Percentiles rank a stretch among this genome's conserved stretches.
phyloP scores from a whole-genome alignment of 1,284 basidiomycete genomes.

The Grifola frondosa region DNA sequence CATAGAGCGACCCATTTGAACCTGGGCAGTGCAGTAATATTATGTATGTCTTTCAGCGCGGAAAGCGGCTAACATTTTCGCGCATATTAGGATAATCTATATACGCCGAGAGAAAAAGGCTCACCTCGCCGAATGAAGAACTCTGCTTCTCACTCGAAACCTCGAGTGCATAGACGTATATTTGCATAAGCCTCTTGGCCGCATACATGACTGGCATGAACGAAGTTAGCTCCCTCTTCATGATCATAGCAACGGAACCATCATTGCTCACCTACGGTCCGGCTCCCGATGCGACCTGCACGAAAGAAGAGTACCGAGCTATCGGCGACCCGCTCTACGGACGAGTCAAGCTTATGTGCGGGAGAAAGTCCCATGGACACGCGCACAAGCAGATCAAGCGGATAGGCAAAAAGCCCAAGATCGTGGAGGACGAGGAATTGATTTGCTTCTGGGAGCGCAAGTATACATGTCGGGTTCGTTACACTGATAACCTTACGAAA shows the following conservation, averaged over 20 bases:
- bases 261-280: slow-evolving; percentile 47
- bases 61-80: slow-evolving; percentile 56
- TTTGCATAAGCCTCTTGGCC: slow-evolving; percentile 58
- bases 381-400: slow-evolving; percentile 65
- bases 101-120: slow-evolving; percentile 24
- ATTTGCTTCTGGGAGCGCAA: slow-evolving; percentile 59
- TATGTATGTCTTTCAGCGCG: slow-evolving; percentile 64
- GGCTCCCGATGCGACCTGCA: slow-evolving; percentile 50
- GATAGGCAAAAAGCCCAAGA: slow-evolving; percentile 58
- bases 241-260: not conserved
- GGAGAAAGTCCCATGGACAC: slow-evolving; percentile 50
- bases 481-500: slow-evolving; percentile 55
- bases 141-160: slow-evolving; percentile 33
- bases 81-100: no score
- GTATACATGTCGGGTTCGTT: slow-evolving; percentile 49
- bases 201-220: slow-evolving; percentile 65
- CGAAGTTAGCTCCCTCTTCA: not conserved
- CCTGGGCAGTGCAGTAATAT: slow-evolving; percentile 54
- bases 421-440: slow-evolving; percentile 66
- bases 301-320: slow-evolving; percentile 58
- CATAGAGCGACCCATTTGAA: slow-evolving; percentile 67
- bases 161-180: slow-evolving; percentile 50
- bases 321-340: slow-evolving; percentile 57
- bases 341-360: slow-evolving; percentile 47
- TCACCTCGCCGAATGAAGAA: slow-evolving; percentile 58